phyloP scores from a whole-genome alignment of 1,139 yeast species.

The Kodamaea anthophila region DNA sequence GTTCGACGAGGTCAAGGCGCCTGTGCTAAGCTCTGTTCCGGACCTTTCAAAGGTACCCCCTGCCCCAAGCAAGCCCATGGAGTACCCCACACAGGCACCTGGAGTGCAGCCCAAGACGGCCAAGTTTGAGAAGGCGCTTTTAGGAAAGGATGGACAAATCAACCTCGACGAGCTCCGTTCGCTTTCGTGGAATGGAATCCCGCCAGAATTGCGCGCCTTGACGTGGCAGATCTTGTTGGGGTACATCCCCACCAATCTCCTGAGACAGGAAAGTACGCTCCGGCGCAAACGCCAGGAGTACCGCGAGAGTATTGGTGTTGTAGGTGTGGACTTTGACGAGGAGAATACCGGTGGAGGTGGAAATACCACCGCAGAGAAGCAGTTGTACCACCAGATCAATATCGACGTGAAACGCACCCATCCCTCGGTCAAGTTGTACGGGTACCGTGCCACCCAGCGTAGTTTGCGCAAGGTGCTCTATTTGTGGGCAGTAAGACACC shows the following conservation, averaged over 20 bases:
- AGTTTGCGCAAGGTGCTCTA: conserved; percentile 77
- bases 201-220: conserved; percentile 70
- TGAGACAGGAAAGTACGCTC: conserved; percentile 65
- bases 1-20: conserved; percentile 43
- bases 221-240: conserved; percentile 91
- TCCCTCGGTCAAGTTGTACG: conserved; percentile 73
- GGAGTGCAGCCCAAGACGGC: conserved; percentile 36
- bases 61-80: conserved; percentile 9
- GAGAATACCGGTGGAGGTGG: conserved; percentile 26
- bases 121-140: conserved; percentile 60
- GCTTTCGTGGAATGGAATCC: conserved; percentile 93
- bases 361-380: conserved; percentile 47
- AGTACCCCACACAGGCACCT: conserved; percentile 26
- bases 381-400: conserved; percentile 91
- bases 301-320: conserved; percentile 51
- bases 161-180: conserved; percentile 56
- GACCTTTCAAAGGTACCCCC: conserved; percentile 22
- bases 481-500: conserved; percentile 95
- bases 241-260: conserved; percentile 78
- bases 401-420: conserved; percentile 95
- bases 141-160: conserved; percentile 50
- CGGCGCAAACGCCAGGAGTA: conserved; percentile 84
- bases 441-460: conserved; percentile 63
- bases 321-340: conserved; percentile 46
- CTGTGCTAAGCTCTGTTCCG: conserved; percentile 36